phyloP scores from a whole-genome alignment of 2,329 filamentous ascomycete species.

The Colletotrichum sp. region DNA sequence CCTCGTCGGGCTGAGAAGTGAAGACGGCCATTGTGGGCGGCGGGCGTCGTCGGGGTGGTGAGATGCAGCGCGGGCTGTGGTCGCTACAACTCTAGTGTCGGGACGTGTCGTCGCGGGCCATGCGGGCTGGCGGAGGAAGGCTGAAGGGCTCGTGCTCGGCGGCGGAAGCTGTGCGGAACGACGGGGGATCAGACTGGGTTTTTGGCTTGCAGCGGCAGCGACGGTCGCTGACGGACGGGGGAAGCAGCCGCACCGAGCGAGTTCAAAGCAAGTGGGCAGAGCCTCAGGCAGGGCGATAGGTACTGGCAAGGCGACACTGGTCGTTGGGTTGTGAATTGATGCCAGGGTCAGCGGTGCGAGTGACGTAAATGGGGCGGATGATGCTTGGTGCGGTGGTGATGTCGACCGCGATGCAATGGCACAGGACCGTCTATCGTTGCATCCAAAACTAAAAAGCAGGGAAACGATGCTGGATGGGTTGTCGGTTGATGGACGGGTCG shows the following conservation, averaged over 20 bases:
- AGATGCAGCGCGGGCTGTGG: neutral
- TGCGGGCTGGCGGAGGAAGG: neutral
- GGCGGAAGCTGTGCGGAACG: neutral
- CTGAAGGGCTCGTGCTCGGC: conserved; percentile 7
- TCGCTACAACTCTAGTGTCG: neutral
- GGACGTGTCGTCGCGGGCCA: conserved; percentile 8
- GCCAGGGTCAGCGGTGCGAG: neutral
- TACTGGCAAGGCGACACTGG: neutral
- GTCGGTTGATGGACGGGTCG: neutral
- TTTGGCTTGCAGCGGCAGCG: neutral
- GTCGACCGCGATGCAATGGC: neutral
- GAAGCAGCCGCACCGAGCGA: neutral
- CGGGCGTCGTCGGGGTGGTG: neutral
- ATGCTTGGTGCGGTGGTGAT: neutral
- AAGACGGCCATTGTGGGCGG: conserved; percentile 13
- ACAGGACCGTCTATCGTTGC: neutral
- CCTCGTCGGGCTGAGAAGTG: conserved; percentile 73
- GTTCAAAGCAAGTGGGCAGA: neutral
- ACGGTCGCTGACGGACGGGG: neutral
- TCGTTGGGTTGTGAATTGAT: neutral
- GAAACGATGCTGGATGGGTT: neutral
- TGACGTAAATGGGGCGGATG: neutral
- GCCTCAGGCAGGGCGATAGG: neutral
- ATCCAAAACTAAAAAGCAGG: neutral
- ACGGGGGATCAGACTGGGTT: neutral